Base-by-base conservation (phyloP, 1,284 basidiomycete species). In the Kwoniella shivajii region DNA sequence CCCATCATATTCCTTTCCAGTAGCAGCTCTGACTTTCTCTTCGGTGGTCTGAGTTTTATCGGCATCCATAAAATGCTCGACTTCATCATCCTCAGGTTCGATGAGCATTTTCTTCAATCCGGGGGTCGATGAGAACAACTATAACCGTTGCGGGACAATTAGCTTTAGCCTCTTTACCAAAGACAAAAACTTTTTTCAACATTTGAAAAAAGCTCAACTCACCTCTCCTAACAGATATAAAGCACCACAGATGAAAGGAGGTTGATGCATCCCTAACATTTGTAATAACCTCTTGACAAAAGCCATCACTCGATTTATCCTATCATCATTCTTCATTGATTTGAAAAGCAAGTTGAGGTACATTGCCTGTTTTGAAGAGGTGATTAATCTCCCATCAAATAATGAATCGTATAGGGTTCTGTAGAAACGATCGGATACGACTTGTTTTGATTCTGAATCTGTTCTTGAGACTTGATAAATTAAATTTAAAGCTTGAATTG, bases 341-440 rank as follows among this genome's bases (percentile, higher is more conserved):
- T 92, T 95, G 84, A 96, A 95, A 20, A 98, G 78, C 20, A 99
- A 80, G 75, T 99, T 99, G 64, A 99, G 84, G 76, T 97, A 99
- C 88, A 99, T 91, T 7, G 94, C 92, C 75, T 98, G 93, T 75
- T 99, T 98, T 29, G 89, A 90, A 16, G 92, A 92, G 1, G 83
- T 82, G 16, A 86, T 82, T 5, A 99, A 82, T 11, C 96, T 86
- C 0, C 82, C 80, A 69, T 99, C 95, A 34, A 89, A 84, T 6
- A 99, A 80, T 1, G 92, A 94, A 29, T 88, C 85, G 72, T 99
- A 99, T 0, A 99, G 81, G 0, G 91, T 87, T 45, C 92, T 86
- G 79, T 93, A 97, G 80, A 92, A 99, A 33, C 96, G 84, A 67
- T 92, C 87, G 1, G 84, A 82, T 14, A 93, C 83, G 1, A 85